Evolutionary conservation across 2,329 filamentous ascomycete species (phyloP).

Genomic region (Claviceps spartinae): DNA sequence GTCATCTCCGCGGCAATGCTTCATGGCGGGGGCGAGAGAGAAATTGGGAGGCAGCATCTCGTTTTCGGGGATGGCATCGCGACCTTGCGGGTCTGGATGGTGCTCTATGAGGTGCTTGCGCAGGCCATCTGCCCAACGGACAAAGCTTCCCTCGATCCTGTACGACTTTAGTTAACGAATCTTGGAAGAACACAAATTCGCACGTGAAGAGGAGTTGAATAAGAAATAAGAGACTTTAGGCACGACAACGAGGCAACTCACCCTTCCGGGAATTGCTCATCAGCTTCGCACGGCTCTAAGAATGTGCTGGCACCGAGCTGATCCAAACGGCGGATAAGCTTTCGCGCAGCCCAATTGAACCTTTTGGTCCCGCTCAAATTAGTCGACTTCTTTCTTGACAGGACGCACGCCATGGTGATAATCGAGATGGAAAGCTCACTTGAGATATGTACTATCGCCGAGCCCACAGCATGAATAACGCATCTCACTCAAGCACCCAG

Average conservation of each 20-base stretch:
- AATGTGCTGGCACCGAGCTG: conserved; percentile 73
- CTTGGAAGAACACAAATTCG: neutral
- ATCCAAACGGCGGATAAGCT: conserved; percentile 69
- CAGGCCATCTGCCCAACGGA: conserved; percentile 62
- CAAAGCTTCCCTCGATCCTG: conserved; percentile 69
- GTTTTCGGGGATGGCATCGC: conserved; percentile 59
- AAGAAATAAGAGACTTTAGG: conserved; percentile 18
- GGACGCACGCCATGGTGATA: neutral
- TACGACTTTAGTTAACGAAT: neutral
- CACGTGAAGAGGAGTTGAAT: neutral
- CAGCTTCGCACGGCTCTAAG: conserved; percentile 70
- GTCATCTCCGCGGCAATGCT: neutral
- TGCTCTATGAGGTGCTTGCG: conserved; percentile 49
- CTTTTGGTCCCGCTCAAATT: conserved; percentile 25
- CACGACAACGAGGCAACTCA: conserved; percentile 21
- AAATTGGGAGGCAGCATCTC: conserved; percentile 64
- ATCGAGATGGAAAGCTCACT: conserved; percentile 36
- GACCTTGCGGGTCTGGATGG: conserved; percentile 54
- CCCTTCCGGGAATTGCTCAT: conserved; percentile 90
- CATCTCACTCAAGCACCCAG: conserved; percentile 53
- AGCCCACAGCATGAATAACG: conserved; percentile 79
- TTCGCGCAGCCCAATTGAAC: conserved; percentile 86
- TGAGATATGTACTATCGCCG: conserved; percentile 87
- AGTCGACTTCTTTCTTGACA: neutral
- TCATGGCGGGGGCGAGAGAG: conserved; percentile 19